These are phyloP conservation scores for Sanguinoderma infundibulare DNA, from an alignment of 1,284 basidiomycete species.

Conservation along the genomic window DNA sequence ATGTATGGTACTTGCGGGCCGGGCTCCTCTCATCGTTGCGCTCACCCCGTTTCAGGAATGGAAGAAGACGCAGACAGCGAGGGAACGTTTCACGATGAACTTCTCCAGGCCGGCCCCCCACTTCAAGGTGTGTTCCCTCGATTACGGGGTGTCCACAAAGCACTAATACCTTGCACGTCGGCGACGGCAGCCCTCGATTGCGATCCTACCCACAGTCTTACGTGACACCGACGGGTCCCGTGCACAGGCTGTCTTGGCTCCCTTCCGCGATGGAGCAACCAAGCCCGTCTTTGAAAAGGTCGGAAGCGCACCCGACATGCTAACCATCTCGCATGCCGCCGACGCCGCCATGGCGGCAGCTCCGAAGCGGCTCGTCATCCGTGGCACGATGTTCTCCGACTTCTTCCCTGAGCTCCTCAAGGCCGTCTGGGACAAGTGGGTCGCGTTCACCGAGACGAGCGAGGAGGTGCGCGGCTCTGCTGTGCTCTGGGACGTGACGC, in stretches of 20 bases:
- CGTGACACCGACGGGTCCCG: slow-evolving; percentile 32
- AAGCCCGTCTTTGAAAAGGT: slow-evolving; percentile 26
- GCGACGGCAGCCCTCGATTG: slow-evolving; percentile 33
- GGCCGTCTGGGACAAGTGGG: slow-evolving; percentile 28
- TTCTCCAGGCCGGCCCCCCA: slow-evolving; percentile 29
- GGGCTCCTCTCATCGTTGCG: not conserved
- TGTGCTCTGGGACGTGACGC: slow-evolving; percentile 30
- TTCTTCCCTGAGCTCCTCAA: slow-evolving; percentile 25
- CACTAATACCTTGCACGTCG: too few species aligned
- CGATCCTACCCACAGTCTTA: slow-evolving; percentile 29
- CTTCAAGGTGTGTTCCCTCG: slow-evolving; percentile 23
- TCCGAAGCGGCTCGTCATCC: slow-evolving; percentile 26
- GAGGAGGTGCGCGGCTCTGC: slow-evolving; percentile 24
- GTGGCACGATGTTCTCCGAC: slow-evolving; percentile 28
- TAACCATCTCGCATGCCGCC: slow-evolving; percentile 26
- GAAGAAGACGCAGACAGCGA: slow-evolving; percentile 17
- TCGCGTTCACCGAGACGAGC: slow-evolving; percentile 29
- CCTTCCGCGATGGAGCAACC: slow-evolving; percentile 21
- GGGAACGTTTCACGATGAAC: slow-evolving; percentile 24
- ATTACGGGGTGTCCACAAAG: not conserved
- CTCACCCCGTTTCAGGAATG: slow-evolving; percentile 15
- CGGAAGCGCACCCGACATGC: slow-evolving; percentile 18
- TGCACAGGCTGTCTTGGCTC: slow-evolving; percentile 33
- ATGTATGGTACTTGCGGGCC: not conserved
- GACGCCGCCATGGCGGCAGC: slow-evolving; percentile 24